These are phyloP conservation scores for Scenedesmus sp. DNA, from an alignment of 163 green algal genomes.

Conservation along the genomic window DNA sequence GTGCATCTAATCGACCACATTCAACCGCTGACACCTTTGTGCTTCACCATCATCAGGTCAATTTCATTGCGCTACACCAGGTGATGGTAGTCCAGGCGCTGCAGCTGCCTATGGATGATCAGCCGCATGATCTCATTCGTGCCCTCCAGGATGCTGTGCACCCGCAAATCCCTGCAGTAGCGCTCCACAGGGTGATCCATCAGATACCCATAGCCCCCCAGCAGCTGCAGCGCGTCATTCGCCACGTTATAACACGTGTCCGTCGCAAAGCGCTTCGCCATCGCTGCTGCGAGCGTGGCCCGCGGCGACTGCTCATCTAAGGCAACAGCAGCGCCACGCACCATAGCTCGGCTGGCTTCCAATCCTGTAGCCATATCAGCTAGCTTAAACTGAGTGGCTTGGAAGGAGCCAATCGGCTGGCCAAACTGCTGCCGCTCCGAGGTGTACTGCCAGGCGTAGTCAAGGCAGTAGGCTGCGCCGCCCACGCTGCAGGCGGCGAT, in stretches of 20 bases:
- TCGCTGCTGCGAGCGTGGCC: slow-evolving; percentile 79
- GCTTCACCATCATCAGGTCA: not conserved
- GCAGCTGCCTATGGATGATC: slow-evolving; percentile 74
- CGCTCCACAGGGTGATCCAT: slow-evolving; percentile 78
- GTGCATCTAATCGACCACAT: no score
- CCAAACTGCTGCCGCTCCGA: slow-evolving; percentile 77
- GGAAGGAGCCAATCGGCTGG: slow-evolving; percentile 73
- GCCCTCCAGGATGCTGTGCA: slow-evolving; percentile 90
- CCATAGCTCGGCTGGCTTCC: slow-evolving; percentile 75
- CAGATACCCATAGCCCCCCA: slow-evolving; percentile 83
- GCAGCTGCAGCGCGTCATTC: slow-evolving; percentile 82
- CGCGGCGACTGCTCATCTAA: slow-evolving; percentile 64
- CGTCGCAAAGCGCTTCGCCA: slow-evolving; percentile 89
- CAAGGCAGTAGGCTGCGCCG: slow-evolving; percentile 79
- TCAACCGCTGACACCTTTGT: no score
- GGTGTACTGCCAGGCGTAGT: slow-evolving; percentile 71
- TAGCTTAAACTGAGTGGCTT: slow-evolving; percentile 84
- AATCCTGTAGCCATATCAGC: slow-evolving; percentile 86
- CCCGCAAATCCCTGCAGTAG: slow-evolving; percentile 80
- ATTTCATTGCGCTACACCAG: not conserved
- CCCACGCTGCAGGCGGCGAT: slow-evolving; percentile 80
- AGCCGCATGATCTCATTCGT: slow-evolving; percentile 91
- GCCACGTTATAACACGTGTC: slow-evolving; percentile 81
- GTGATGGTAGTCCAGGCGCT: slow-evolving; percentile 46
- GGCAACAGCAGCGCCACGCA: slow-evolving; percentile 72